Percentiles rank a stretch among this genome's conserved stretches.
These are phyloP conservation scores for Oemleria cerasiformis DNA, from an alignment of 306 rosid genomes.

Conservation along the genomic window DNA sequence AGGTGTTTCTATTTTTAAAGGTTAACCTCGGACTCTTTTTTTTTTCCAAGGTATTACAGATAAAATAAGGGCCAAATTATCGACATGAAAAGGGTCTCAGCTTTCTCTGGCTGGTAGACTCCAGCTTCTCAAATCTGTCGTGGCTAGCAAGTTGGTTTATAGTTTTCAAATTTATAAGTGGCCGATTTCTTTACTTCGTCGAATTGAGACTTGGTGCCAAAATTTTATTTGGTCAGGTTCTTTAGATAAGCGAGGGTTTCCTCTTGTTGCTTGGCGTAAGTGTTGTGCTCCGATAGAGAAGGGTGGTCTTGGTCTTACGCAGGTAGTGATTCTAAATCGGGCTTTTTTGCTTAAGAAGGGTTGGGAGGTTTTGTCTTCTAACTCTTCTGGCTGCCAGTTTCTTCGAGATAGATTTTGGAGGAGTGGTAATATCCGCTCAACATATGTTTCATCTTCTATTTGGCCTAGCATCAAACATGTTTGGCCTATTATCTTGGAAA, in stretches of 20 bases:
- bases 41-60: too few relatives aligned
- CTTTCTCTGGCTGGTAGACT: neutral
- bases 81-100: neutral
- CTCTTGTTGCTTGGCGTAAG: neutral
- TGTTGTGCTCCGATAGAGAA: neutral
- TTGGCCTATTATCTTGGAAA: too few relatives aligned
- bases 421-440: neutral
- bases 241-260: neutral
- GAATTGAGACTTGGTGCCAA: neutral
- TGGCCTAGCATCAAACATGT: neutral
- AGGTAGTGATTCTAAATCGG: too few relatives aligned
- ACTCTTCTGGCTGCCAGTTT: neutral
- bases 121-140: neutral
- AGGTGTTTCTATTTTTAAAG: too few relatives aligned
- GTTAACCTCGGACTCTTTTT: too few relatives aligned
- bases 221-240: neutral
- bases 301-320: neutral
- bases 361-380: neutral
- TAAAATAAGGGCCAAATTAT: too few relatives aligned
- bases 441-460: neutral
- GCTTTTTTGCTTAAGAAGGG: neutral
- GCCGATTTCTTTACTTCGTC: neutral
- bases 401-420: neutral
- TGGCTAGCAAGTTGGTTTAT: neutral
- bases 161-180: neutral